Evolutionary conservation across 148 eudicot genomes (phyloP).

Genomic region (Diospyros lotus): DNA sequence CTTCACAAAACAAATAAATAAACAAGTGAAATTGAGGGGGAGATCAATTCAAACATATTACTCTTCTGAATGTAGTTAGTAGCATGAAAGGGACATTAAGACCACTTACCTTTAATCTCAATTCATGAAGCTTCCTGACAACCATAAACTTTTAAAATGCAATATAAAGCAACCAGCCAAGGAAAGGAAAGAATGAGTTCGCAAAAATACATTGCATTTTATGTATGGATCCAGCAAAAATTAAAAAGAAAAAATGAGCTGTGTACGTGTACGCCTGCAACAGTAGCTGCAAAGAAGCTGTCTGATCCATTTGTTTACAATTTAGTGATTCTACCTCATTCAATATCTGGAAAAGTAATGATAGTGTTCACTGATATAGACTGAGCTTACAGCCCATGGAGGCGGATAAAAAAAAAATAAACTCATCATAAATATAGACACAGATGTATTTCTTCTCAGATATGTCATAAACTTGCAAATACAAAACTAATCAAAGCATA

Average conservation of each 20-base stretch:
- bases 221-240: neutral
- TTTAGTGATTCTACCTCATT: neutral
- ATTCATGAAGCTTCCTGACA: neutral
- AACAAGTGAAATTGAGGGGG: neutral
- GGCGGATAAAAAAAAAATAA: neutral
- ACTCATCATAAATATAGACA: neutral
- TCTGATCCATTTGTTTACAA: neutral
- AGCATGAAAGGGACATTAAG: neutral
- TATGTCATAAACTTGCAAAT: neutral
- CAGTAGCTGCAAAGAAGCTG: neutral
- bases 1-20: neutral
- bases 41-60: neutral
- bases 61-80: neutral
- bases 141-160: neutral
- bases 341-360: neutral
- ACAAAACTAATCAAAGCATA: neutral
- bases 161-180: neutral
- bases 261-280: neutral
- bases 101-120: neutral
- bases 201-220: neutral
- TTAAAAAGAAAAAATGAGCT: neutral
- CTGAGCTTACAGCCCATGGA: neutral
- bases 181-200: neutral
- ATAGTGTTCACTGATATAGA: neutral
- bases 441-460: neutral